Conservation (phyloP, 2,329 filamentous ascomycete species). For the Monosporascus sp. region DNA sequence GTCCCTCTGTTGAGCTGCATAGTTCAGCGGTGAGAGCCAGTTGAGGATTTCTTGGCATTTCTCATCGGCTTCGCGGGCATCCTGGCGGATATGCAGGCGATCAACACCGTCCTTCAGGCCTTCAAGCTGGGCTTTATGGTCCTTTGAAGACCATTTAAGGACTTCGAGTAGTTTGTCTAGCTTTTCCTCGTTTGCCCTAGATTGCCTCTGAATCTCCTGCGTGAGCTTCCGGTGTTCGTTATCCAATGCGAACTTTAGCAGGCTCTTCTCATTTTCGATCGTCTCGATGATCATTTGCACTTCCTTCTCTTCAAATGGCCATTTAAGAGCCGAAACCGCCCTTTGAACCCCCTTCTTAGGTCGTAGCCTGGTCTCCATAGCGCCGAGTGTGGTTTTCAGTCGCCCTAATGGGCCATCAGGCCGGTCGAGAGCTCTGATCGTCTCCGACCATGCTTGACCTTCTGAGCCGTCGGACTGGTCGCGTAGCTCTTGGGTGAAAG, state of each 20-base stretch:
- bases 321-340: slow-evolving; percentile 5
- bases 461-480: slow-evolving; percentile 13
- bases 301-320: slow-evolving; percentile 17
- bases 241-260: slow-evolving; percentile 1
- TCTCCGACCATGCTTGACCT: slow-evolving; percentile 14
- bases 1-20: too few relatives aligned
- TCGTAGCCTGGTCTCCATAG: slow-evolving; percentile 8
- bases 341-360: slow-evolving; percentile 7
- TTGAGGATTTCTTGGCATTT: too few relatives aligned
- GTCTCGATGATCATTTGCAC: slow-evolving; percentile 12
- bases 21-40: too few relatives aligned
- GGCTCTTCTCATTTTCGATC: slow-evolving; percentile 8
- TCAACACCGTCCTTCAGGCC: too few relatives aligned
- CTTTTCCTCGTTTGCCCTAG: not conserved
- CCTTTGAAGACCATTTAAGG: not conserved
- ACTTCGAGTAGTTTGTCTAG: not conserved
- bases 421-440: slow-evolving; percentile 13
- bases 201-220: not conserved
- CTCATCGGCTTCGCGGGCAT: too few relatives aligned
- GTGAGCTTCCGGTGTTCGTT: slow-evolving; percentile 1
- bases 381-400: slow-evolving; percentile 4
- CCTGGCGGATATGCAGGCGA: too few relatives aligned
- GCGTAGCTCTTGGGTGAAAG: slow-evolving; percentile 11
- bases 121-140: too few relatives aligned
- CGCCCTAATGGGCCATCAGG: slow-evolving; percentile 12